These are phyloP conservation scores for Cadophora malorum DNA, from an alignment of 2,329 filamentous ascomycete genomes.

Conservation along the genomic window DNA sequence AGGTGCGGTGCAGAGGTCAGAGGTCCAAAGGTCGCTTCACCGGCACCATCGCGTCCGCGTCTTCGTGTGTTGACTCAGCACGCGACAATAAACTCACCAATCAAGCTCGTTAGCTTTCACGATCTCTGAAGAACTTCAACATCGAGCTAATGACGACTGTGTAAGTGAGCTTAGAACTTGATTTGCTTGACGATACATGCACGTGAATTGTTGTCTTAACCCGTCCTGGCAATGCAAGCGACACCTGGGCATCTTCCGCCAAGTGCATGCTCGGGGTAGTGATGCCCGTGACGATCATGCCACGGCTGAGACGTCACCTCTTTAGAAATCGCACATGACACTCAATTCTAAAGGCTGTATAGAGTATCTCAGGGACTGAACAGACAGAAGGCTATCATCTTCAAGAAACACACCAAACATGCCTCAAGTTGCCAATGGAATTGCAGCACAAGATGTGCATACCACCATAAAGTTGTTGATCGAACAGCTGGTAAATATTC, in stretches of 20 bases:
- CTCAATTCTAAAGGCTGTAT: not conserved
- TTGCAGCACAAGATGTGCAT: slow-evolving; percentile 53
- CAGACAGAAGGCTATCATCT: not conserved
- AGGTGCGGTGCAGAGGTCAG: no score
- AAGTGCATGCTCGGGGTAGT: not conserved
- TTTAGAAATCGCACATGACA: not conserved
- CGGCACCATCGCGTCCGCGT: no score
- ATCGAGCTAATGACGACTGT: no score
- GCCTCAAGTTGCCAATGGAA: slow-evolving; percentile 14
- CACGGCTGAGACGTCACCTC: not conserved
- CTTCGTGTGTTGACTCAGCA: no score
- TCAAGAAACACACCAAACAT: not conserved
- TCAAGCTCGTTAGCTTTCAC: no score
- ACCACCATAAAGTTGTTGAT: slow-evolving; percentile 68
- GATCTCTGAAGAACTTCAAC: no score
- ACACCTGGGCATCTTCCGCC: not conserved
- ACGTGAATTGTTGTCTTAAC: not conserved
- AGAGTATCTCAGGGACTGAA: not conserved
- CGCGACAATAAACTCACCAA: no score
- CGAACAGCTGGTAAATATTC: slow-evolving; percentile 70
- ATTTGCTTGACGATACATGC: not conserved
- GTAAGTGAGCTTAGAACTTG: no score
- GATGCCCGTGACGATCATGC: not conserved
- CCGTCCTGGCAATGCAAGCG: not conserved
- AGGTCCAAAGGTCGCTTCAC: no score